phyloP scores from a whole-genome alignment of 2,329 filamentous ascomycete genomes.

The Sordariomycetes sp. region DNA sequence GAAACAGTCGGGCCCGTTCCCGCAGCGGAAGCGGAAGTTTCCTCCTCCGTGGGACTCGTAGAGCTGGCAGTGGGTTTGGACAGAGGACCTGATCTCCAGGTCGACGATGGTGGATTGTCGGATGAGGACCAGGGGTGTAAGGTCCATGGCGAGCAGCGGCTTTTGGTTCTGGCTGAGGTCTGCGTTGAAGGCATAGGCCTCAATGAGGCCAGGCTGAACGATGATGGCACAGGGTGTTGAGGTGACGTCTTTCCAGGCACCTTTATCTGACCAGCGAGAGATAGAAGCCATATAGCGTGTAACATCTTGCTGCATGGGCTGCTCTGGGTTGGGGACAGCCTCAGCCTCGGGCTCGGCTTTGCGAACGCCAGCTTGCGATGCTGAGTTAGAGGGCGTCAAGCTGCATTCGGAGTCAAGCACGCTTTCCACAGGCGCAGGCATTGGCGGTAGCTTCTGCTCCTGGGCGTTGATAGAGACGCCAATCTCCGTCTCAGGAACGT shows the following conservation, averaged over 20 bases:
- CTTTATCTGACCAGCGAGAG: conserved; percentile 54
- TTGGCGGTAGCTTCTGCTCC: background rate
- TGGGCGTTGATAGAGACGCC: conserved; percentile 44
- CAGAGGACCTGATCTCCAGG: conserved; percentile 85
- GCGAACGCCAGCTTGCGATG: conserved; percentile 56
- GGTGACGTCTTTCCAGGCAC: conserved; percentile 50
- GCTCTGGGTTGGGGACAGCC: conserved; percentile 27
- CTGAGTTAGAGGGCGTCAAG: conserved; percentile 71
- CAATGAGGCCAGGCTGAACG: conserved; percentile 49
- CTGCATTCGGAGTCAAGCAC: conserved; percentile 46
- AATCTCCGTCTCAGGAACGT: conserved; percentile 46
- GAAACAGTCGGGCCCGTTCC: conserved; percentile 68
- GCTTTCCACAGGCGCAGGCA: conserved; percentile 20
- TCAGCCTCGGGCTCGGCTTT: conserved; percentile 27
- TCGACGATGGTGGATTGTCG: conserved; percentile 87
- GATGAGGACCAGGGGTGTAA: conserved; percentile 85
- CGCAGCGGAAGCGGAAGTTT: conserved; percentile 86
- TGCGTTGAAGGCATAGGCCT: conserved; percentile 37
- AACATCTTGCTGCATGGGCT: conserved; percentile 29
- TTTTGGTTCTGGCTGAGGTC: conserved; percentile 19
- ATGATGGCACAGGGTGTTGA: conserved; percentile 43
- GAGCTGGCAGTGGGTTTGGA: conserved; percentile 62
- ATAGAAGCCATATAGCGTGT: conserved; percentile 41
- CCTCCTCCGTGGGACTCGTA: conserved; percentile 49
- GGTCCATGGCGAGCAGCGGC: conserved; percentile 62